Base-by-base conservation (phyloP, 2,329 filamentous ascomycete species). In the Scedosporium boydii region DNA sequence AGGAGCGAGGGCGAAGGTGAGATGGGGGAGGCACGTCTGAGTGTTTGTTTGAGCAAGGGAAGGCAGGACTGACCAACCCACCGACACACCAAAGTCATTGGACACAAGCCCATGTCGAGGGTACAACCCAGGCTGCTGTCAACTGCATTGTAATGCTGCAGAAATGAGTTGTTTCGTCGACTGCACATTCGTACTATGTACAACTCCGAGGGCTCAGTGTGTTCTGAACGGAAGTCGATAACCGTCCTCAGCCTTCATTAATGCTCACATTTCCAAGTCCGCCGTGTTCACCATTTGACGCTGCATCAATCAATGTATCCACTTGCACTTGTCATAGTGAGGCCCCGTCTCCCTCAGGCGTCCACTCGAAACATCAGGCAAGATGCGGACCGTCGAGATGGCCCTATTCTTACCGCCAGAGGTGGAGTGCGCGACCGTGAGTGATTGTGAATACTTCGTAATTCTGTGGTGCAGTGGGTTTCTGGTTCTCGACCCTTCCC, bases 21-120 rank as follows among this genome's bases (percentile, higher is more conserved):
- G 21, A 23, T 18, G 18, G 51, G 51, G 21, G 51, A 55, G 51
- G 23, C 51, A 55, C 21, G 51, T 55, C 51, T 55, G 51, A 55
- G 51, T 55, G 51, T 55, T 27, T 55, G 51, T 55, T 55, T 55
- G 51, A 55, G 51, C 51, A 55, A 23, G 51, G 51, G 51, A 55
- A 27, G 23, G 18, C 18, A 14, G 23, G 51, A 23, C 51, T 23
- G 23, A 23, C 51, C 12, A 23, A 14, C 23, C 51, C 18, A 23
- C 21, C 51, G 23, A 23, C 23, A n/a, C 23, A 27, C 6, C 12
- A 10, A 16, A 14, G 5, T 27, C 9, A 14, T 55, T 55, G 18
- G 18, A 23, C 51, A 27, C 23, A 21, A 12, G 21, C 18, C 51
- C 21, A 55, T 23, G 51, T 55, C 21, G 12, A 55, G 51, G 51